Base-by-base conservation (phyloP, 73 alveolate species). In the Paramecium sonneborni region DNA sequence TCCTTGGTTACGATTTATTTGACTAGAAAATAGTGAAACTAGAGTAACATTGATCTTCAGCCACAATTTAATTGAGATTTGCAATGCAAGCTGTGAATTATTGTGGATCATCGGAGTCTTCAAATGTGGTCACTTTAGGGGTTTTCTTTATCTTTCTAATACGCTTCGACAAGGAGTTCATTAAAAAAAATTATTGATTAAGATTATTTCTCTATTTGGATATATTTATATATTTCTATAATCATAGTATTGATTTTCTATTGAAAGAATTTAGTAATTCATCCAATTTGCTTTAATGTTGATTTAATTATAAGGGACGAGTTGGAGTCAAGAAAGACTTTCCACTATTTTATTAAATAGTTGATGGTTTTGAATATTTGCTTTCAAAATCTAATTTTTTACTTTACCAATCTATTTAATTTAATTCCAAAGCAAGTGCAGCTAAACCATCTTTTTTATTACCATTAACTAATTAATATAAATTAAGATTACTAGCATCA, bases 231-330 rank as follows among this genome's bases (percentile, higher is more conserved):
- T 52, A 52, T 52, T 18, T 52, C 68, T 52, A 52, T 52, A 62
- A 26, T 62, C 84, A 62, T 14, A 62, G 84, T 62, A 62, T 30
- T 8, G 84, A 62, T 32, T 62, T 62, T 62, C 44, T 62, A 26
- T 62, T 62, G 84, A 62, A 62, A 34, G 87, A 28, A 74, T 74
- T 74, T 4, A 74, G 26, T 37, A 74, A 37, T 37, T 74, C 67
- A 74, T 74, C 87, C 44, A 74, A 39, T 74, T 74, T 74, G 21
- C 87, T 74, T 74, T 74, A 32, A 39, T 74, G 67, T 14, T 32
- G 67, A 39, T 37, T 39, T 21, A 74, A 37, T 74, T 39, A 37
- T 21, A 37, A 74, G 1, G 87, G 87, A 28, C 87, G 32, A 62
- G 21, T 62, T 4, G 84, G 44, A 62, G 26, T 62, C 6, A 62